Base-by-base conservation (phyloP, 805 yeast species). In the Wickerhamomyces rabaulensis region DNA sequence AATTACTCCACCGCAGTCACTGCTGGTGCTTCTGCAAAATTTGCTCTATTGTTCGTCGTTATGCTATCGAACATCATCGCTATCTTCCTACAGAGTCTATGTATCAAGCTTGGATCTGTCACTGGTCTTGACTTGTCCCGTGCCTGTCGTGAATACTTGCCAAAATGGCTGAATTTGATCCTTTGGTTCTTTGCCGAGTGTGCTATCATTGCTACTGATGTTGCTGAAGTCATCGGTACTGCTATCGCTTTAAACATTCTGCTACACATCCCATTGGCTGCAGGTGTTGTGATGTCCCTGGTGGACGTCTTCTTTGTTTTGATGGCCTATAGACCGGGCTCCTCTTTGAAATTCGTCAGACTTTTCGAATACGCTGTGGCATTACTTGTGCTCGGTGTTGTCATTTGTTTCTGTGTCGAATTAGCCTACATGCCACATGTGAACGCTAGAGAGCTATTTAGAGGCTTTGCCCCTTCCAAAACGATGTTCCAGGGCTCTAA, bases 221-320 rank as follows among this genome's bases (percentile, higher is more conserved):
- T 90, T 53, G 97, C 97, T 0, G 97, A 91, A 63, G 97, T 90
- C 8, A 88, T 91, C 22, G 97, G 97, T 41, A 85, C 96, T 6
- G 96, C 96, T 9, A 87, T 90, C 50, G 82, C 96, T 0, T 69
- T 91, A 39, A 84, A 88, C 57, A 86, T 90, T 47, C 64, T 90
- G 40, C 75, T 90, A 50, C 75, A 75, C 13, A 75, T 90, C 20
- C 96, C 96, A 0, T 70, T 91, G 38, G 70, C 87, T 1, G 72
- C 80, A 5, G 97, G 97, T 46, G 94, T 90, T 3, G 65, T 85
- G 5, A 67, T 90, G 23, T 89, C 97, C 0, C 79, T 87, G 2
- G 60, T 85, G 2, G 97, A 91, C 64, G 96, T 91, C 9, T 68
- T 90, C 49, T 75, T 85, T 15, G 88, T 90, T 2, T 73, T 90